Percentiles rank a stretch among this genome's conserved stretches.
Evolutionary conservation across 2,329 filamentous ascomycete species (phyloP).

Genomic region (Alternaria ventricosa): DNA sequence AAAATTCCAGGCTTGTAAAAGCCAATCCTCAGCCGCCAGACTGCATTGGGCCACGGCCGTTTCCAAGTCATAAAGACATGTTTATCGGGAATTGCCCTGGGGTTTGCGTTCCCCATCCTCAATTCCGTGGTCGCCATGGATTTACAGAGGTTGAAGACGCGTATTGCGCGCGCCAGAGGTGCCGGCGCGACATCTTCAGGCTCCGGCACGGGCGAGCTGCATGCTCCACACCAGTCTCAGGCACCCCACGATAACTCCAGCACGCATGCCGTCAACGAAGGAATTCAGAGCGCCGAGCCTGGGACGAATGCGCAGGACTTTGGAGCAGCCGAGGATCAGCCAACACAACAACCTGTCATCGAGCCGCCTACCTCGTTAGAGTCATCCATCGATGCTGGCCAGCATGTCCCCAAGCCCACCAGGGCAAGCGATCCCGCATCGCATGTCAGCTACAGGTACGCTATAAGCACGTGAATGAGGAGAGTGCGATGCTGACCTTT

Average conservation of each 20-base stretch:
- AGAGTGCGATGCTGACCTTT: slow-evolving; percentile 23
- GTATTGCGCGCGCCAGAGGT: slow-evolving; percentile 43
- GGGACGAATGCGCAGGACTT: slow-evolving; percentile 45
- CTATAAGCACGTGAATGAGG: neutral
- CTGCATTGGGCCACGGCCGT: slow-evolving; percentile 18
- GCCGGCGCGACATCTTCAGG: slow-evolving; percentile 37
- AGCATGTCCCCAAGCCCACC: slow-evolving; percentile 36
- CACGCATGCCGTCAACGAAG: slow-evolving; percentile 42
- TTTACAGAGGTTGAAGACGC: slow-evolving; percentile 42
- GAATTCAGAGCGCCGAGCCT: slow-evolving; percentile 32
- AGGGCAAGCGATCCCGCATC: slow-evolving; percentile 26
- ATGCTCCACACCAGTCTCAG: slow-evolving; percentile 37
- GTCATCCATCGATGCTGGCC: slow-evolving; percentile 45
- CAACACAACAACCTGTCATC: slow-evolving; percentile 26
- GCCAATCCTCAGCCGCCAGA: slow-evolving; percentile 20
- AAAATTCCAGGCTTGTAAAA: slow-evolving; percentile 26
- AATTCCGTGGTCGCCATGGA: slow-evolving; percentile 34
- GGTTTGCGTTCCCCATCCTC: slow-evolving; percentile 12
- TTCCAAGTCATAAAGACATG: slow-evolving; percentile 29
- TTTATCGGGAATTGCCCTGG: slow-evolving; percentile 20
- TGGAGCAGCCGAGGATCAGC: slow-evolving; percentile 26
- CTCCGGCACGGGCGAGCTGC: slow-evolving; percentile 34
- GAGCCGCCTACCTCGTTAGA: slow-evolving; percentile 45
- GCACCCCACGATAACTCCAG: slow-evolving; percentile 42
- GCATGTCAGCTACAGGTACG: slow-evolving; percentile 29